Base-by-base conservation (phyloP, 495 filamentous ascomycete genomes). In the Cryomyces minteri region DNA sequence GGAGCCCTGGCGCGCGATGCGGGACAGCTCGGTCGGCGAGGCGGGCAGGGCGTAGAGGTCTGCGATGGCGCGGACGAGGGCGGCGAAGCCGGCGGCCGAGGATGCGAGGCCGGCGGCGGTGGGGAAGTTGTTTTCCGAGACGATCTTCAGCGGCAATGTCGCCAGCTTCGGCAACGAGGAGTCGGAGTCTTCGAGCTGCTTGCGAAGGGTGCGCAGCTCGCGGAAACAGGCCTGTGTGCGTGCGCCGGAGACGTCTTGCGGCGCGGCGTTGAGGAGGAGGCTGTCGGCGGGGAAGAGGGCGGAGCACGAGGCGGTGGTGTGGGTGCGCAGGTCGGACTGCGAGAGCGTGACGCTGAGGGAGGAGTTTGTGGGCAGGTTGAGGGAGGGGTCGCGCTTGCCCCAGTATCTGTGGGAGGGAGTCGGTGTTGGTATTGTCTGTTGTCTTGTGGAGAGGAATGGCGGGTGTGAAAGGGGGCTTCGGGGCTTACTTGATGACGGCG, bases 111-210 rank as follows among this genome's bases (percentile, higher is more conserved):
- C 90, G n/a, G 90, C 90, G 31, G 90, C 90, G 28, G 90, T 98
- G 44, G 90, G 90, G 74, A 98, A 98, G 70, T 98, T 98, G 73
- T 98, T 98, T 62, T 84, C 79, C 48, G 80, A 85, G 44, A 88
- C 85, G 49, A 96, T 77, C 39, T 78, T 78, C 43, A 98, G 74
- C 25, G 81, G 77, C 50, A 77, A 69, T 42, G 65, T 57, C 18
- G 82, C 80, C 41, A 98, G 72, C 55, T 80, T 80, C 5, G 90
- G 86, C 14, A 92, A 71, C 18, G 77, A 74, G 0, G 76, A 52
- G 57, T 93, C 65, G 39, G 69, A 62, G 43, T 67, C 66, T 59
- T 98, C 90, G 60, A 95, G 70, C 7, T 68, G 62, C 38, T 76
- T 65, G 48, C 90, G 82, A 11, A 86, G 79, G 41, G 74, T 52